These are phyloP conservation scores for Cladosporium colombiae DNA, from an alignment of 2,329 filamentous ascomycete species.

Conservation along the genomic window DNA sequence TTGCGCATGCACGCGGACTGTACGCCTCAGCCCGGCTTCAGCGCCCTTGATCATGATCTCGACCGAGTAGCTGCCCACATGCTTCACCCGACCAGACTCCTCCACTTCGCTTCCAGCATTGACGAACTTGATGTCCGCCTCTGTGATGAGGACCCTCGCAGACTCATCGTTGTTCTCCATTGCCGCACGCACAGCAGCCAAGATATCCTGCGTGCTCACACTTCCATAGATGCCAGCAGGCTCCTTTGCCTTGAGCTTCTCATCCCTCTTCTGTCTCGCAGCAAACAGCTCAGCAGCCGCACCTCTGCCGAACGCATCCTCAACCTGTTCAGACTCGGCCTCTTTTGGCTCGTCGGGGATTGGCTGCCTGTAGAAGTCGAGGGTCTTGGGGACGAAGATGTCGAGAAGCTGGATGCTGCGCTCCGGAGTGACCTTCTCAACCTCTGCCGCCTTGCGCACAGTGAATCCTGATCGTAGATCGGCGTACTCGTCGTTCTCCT, in stretches of 20 bases:
- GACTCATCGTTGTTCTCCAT: constrained; percentile 56
- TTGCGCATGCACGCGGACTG: constrained; percentile 45
- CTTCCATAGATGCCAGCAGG: constrained; percentile 53
- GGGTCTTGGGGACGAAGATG: constrained; percentile 46
- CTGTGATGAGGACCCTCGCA: constrained; percentile 49
- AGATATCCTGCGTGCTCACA: constrained; percentile 56
- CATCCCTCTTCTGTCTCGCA: constrained; percentile 26
- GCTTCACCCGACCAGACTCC: constrained; percentile 49
- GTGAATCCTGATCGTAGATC: constrained; percentile 13
- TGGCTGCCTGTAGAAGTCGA: constrained; percentile 51
- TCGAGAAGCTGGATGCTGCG: constrained; percentile 51
- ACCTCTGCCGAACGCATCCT: constrained; percentile 22
- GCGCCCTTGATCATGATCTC: constrained; percentile 54
- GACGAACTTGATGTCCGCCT: constrained; percentile 55
- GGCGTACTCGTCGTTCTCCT: constrained; percentile 11
- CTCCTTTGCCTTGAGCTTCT: constrained; percentile 23
- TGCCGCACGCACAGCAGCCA: constrained; percentile 49
- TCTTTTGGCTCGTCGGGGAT: constrained; percentile 35
- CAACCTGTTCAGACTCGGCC: constrained; percentile 12
- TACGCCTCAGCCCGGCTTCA: constrained; percentile 44
- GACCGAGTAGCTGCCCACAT: constrained; percentile 54
- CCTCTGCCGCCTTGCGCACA: constrained; percentile 33
- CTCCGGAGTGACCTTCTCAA: constrained; percentile 44
- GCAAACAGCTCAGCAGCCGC: constrained; percentile 36
- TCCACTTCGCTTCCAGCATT: constrained; percentile 39